Conservation (phyloP, 2,329 filamentous ascomycete species). For the Xylariales sp. region DNA sequence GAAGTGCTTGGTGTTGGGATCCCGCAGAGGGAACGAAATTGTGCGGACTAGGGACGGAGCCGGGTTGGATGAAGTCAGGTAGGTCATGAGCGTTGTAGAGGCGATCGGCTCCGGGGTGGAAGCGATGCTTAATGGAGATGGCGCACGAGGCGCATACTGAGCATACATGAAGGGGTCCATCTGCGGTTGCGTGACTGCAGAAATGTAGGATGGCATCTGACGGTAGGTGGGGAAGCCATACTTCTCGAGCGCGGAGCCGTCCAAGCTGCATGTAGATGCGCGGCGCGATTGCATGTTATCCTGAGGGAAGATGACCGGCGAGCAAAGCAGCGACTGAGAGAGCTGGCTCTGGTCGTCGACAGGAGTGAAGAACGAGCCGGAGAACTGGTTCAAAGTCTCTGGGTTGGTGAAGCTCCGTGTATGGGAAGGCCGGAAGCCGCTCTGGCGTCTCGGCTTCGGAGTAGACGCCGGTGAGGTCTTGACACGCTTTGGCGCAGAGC, state of each 20-base stretch:
- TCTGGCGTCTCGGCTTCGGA: constrained; percentile 23
- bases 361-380: constrained; percentile 33
- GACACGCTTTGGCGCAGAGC: constrained; percentile 50
- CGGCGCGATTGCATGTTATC: constrained; percentile 49
- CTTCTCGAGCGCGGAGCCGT: constrained; percentile 59
- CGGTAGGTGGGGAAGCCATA: constrained; percentile 85
- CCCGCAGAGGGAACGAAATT: constrained; percentile 64
- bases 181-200: constrained; percentile 26
- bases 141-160: constrained; percentile 41
- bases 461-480: constrained; percentile 46
- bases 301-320: constrained; percentile 55
- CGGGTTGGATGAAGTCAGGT: constrained; percentile 76
- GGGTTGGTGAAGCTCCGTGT: constrained; percentile 58
- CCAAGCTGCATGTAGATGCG: constrained; percentile 63
- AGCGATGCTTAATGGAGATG: constrained; percentile 31
- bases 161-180: constrained; percentile 43
- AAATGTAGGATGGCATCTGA: constrained; percentile 58
- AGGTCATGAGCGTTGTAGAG: constrained; percentile 68
- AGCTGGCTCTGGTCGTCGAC: constrained; percentile 28
- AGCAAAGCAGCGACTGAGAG: constrained; percentile 55
- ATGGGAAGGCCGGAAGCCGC: constrained; percentile 42
- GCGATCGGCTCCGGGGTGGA: constrained; percentile 41
- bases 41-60: constrained; percentile 77
- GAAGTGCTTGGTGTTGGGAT: constrained; percentile 72
- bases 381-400: constrained; percentile 44